These are phyloP conservation scores for Lachnellula cervina DNA, from an alignment of 2,329 filamentous ascomycete genomes.

Conservation along the genomic window DNA sequence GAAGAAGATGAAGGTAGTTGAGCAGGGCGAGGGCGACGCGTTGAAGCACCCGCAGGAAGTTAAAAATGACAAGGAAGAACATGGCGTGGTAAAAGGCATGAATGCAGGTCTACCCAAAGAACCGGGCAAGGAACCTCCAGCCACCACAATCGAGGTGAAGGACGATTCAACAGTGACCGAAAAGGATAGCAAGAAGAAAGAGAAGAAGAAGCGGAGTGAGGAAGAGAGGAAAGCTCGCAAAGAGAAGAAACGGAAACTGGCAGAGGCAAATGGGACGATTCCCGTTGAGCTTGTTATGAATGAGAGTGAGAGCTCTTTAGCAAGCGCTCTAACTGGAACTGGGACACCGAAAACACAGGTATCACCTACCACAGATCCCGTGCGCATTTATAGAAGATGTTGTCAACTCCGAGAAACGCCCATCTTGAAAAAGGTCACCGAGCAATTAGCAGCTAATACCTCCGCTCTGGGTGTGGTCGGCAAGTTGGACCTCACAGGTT, in stretches of 20 bases:
- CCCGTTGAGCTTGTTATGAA: conserved; percentile 78
- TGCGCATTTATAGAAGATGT: conserved; percentile 88
- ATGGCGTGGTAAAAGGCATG: conserved; percentile 39
- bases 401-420: conserved; percentile 91
- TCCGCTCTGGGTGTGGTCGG: conserved; percentile 71
- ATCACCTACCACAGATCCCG: conserved; percentile 81
- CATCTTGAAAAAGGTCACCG: conserved; percentile 84
- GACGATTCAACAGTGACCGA: conserved; percentile 23
- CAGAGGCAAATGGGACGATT: conserved; percentile 80
- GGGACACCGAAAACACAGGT: conserved; percentile 50
- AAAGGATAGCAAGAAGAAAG: conserved; percentile 65
- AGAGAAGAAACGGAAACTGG: conserved; percentile 78
- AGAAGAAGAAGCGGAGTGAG: conserved; percentile 94
- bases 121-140: conserved; percentile 33
- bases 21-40: conserved; percentile 69
- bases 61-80: conserved; percentile 53
- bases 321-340: conserved; percentile 25
- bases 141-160: conserved; percentile 27
- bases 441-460: conserved; percentile 72
- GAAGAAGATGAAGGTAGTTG: conserved; percentile 58
- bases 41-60: conserved; percentile 61
- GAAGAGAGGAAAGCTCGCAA: conserved; percentile 89
- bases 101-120: conserved; percentile 39
- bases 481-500: conserved; percentile 78
- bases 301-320: conserved; percentile 50